Percentiles rank a stretch among this genome's conserved stretches.
Conservation (phyloP, 495 filamentous ascomycete genomes). For the Neurospora sp. region DNA sequence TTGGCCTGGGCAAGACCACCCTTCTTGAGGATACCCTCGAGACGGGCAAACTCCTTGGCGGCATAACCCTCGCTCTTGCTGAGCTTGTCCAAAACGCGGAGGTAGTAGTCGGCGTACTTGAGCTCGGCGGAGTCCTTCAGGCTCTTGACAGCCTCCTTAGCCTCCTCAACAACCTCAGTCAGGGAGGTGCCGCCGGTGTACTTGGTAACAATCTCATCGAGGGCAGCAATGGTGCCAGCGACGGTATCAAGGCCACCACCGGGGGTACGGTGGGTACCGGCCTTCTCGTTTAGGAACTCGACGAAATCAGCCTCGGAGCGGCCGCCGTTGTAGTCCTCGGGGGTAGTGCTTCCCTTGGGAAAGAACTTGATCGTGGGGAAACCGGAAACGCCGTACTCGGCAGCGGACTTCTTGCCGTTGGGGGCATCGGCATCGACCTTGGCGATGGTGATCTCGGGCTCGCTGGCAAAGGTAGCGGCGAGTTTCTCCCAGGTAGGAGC, state of each 20-base stretch:
- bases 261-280: slow-evolving; percentile 74
- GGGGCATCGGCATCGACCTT: slow-evolving; percentile 91
- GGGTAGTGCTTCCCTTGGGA: slow-evolving; percentile 70
- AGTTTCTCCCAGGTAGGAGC: slow-evolving; percentile 86
- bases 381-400: slow-evolving; percentile 66
- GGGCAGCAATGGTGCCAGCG: slow-evolving; percentile 69
- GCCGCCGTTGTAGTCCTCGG: slow-evolving; percentile 63
- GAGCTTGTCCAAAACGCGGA: slow-evolving; percentile 81
- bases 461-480: slow-evolving; percentile 70
- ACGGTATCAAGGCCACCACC: slow-evolving; percentile 72
- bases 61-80: slow-evolving; percentile 65
- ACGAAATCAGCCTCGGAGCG: slow-evolving; percentile 71
- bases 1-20: slow-evolving; percentile 78
- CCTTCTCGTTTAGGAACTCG: slow-evolving; percentile 76
- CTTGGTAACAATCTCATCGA: slow-evolving; percentile 66
- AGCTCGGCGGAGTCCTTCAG: slow-evolving; percentile 49
- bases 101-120: slow-evolving; percentile 89
- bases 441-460: slow-evolving; percentile 70
- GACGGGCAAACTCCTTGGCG: slow-evolving; percentile 72
- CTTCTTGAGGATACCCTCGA: slow-evolving; percentile 75
- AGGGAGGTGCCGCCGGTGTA: slow-evolving; percentile 49
- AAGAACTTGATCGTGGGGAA: slow-evolving; percentile 99
- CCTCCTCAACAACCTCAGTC: slow-evolving; percentile 49
- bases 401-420: slow-evolving; percentile 65
- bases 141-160: slow-evolving; percentile 56